Base-by-base conservation (phyloP, 2,329 filamentous ascomycete genomes). In the Penicillium nordicum region DNA sequence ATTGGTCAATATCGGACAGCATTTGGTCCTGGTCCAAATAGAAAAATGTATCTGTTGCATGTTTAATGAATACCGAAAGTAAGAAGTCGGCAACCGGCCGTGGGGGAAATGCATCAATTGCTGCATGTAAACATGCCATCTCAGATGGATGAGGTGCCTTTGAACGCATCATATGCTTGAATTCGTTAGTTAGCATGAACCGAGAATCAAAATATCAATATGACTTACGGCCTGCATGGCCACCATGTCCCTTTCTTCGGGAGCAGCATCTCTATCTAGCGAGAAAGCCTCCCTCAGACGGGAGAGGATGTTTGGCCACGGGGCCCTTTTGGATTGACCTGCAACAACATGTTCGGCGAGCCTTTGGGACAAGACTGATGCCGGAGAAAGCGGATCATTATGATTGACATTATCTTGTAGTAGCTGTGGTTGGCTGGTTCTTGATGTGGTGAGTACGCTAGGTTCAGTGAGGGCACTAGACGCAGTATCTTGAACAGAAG, bases 31-130 rank as follows among this genome's bases (percentile, higher is more conserved):
- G 62, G 41, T 64, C 61, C 49, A 63, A 51, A 29, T 64, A 64
- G 42, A 64, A 64, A 32, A 64, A 62, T 5, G 53, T 47, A 49
- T 63, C 62, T 37, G 57, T 60, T 16, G 59, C 62, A 37, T 64
- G 62, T 16, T 61, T 63, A 4, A 61, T 57, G 50, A 59, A 63
- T 23, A 63, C 59, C 1, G 53, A 55, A 1, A 64, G 23, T 14
- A 64, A 41, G 38, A 64, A 64, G 14, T 63, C 45, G 18, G 59
- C 61, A 10, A 64, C 47, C 6, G 45, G 47, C 3, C 57, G 53
- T 5, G 61, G 61, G 5, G 61, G 61, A 18, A 62, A 62, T 16
- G 61, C 59, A 10, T 57, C 44, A 25, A 57, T 52, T 16, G 43
- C 53, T 40, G 41, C 44, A 21, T 34, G 54, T 7, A 53, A 40